Evolutionary conservation across 768 basidiomycete genomes (phyloP).

Genomic region (Mycena capillaripes): DNA sequence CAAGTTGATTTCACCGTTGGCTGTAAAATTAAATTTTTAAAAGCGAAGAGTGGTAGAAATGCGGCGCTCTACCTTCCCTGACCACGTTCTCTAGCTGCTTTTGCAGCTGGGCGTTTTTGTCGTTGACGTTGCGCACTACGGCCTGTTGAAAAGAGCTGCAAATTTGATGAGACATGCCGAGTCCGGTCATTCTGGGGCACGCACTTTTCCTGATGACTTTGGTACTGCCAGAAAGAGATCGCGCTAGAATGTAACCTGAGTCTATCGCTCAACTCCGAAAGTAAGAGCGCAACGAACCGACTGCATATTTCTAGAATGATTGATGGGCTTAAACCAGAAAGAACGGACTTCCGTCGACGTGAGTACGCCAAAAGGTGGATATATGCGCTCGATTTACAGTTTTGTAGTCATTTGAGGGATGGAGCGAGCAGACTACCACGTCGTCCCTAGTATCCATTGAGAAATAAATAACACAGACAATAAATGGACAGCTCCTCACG

Average conservation of each 20-base stretch:
- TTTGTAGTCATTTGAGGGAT: constrained; percentile 93
- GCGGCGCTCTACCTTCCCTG: constrained; percentile 72
- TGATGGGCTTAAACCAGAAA: constrained; percentile 84
- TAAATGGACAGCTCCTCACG: constrained; percentile 59
- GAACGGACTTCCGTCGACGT: constrained; percentile 72
- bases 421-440: constrained; percentile 85
- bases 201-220: constrained; percentile 88
- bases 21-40: constrained; percentile 50
- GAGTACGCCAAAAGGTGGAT: constrained; percentile 36
- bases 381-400: constrained; percentile 70
- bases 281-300: constrained; percentile 59
- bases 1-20: constrained; percentile 82
- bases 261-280: neutral
- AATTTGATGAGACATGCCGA: constrained; percentile 17
- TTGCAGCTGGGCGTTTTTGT: constrained; percentile 85
- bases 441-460: constrained; percentile 60
- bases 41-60: neutral
- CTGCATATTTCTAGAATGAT: constrained; percentile 86
- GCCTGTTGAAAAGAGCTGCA: constrained; percentile 87
- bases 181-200: constrained; percentile 21
- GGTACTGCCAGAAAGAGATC: constrained; percentile 93
- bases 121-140: constrained; percentile 83
- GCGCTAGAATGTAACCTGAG: constrained; percentile 55
- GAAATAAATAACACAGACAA: neutral
- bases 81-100: constrained; percentile 90